Conservation (phyloP, 345 rosid species). For the Erucastrum elatum region DNA sequence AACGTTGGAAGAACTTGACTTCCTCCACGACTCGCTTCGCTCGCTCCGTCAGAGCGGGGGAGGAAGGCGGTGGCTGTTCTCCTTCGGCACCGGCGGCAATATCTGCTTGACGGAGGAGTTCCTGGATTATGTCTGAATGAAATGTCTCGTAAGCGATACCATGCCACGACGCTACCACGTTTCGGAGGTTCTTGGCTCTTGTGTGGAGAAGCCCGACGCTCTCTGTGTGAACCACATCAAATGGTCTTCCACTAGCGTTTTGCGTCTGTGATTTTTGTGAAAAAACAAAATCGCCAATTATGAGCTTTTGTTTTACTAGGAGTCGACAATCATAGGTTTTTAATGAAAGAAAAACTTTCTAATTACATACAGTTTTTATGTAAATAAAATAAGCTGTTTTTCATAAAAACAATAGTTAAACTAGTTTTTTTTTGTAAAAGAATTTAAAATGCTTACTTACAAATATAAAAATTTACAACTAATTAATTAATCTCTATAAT, state of each 20-base stretch:
- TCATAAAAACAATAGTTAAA: too few species aligned
- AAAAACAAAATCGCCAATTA: background rate
- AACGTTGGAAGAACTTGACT: slow-evolving; percentile 79
- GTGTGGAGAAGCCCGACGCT: slow-evolving; percentile 88
- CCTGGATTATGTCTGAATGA: slow-evolving; percentile 88
- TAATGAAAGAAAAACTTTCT: background rate
- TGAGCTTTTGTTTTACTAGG: background rate
- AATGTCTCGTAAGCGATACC: slow-evolving; percentile 92
- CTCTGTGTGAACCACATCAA: slow-evolving; percentile 83
- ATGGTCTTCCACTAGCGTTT: slow-evolving; percentile 68
- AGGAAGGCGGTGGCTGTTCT: slow-evolving; percentile 52
- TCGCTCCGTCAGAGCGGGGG: slow-evolving; percentile 60
- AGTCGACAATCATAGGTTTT: background rate
- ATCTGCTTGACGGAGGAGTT: slow-evolving; percentile 52
- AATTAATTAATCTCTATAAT: too few species aligned
- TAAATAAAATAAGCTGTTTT: too few species aligned
- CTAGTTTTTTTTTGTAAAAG: too few species aligned
- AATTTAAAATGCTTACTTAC: too few species aligned
- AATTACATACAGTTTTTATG: too few species aligned
- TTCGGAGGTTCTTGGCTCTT: slow-evolving; percentile 59
- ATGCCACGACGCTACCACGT: slow-evolving; percentile 81
- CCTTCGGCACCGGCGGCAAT: slow-evolving; percentile 3
- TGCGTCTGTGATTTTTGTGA: slow-evolving; percentile 35
- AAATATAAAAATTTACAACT: too few species aligned
- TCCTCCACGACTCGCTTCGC: slow-evolving; percentile 67